phyloP scores from a whole-genome alignment of 305 asterid species.

The Solanum chacoense region DNA sequence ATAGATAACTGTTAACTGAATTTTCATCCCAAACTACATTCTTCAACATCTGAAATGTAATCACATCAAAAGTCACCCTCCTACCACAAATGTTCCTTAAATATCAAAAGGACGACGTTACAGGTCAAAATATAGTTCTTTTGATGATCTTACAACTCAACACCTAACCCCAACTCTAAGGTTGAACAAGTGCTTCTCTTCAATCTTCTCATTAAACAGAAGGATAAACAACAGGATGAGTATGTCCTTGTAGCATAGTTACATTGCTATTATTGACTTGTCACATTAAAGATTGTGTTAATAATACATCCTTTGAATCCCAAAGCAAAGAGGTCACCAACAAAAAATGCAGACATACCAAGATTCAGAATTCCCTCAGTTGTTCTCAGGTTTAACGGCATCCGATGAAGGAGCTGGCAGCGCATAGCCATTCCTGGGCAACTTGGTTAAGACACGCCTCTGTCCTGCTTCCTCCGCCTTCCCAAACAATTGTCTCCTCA shows the following conservation, averaged over 20 bases:
- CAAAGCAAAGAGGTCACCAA: not conserved
- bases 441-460: constrained; percentile 38
- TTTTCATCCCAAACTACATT: not conserved
- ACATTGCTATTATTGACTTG: not conserved
- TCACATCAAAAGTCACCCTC: not conserved
- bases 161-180: not conserved
- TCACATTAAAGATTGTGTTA: not conserved
- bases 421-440: constrained; percentile 52
- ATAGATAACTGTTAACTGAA: not conserved
- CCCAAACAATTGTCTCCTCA: constrained; percentile 79
- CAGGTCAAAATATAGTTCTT: not conserved
- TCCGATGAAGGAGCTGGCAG: constrained; percentile 40
- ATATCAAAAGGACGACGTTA: not conserved
- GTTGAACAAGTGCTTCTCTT: not conserved
- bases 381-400: not conserved
- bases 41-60: not conserved
- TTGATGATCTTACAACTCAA: not conserved
- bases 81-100: not conserved
- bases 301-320: not conserved
- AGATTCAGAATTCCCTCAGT: constrained; percentile 1
- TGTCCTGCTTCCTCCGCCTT: constrained; percentile 37
- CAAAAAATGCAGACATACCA: constrained; percentile 19
- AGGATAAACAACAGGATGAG: not conserved
- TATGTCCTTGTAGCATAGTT: not conserved
- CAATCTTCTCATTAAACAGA: not conserved